Percentiles rank a stretch among this genome's conserved stretches.
phyloP scores from a whole-genome alignment of 306 rosid genomes.

The Biancaea sappan region DNA sequence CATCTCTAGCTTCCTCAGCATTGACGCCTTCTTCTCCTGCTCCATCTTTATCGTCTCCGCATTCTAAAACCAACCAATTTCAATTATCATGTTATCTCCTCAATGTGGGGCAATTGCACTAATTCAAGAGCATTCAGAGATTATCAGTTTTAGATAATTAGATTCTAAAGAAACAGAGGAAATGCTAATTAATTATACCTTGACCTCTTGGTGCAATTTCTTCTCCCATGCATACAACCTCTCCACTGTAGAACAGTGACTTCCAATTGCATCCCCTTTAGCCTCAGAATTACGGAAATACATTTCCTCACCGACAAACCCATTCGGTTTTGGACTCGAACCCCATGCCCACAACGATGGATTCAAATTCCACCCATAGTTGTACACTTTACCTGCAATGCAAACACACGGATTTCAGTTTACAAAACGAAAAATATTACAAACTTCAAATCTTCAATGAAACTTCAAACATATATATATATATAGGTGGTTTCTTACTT shows the following conservation, averaged over 20 bases:
- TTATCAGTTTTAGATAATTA: constrained; percentile 7
- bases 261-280: constrained; percentile 18
- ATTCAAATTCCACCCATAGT: constrained; percentile 70
- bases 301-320: constrained; percentile 41
- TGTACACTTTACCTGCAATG: constrained; percentile 53
- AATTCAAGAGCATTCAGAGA: constrained; percentile 20
- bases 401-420: neutral
- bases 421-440: too few relatives aligned
- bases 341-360: constrained; percentile 75
- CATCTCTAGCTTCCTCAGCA: constrained; percentile 83
- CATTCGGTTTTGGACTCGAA: constrained; percentile 60
- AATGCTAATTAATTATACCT: constrained; percentile 59
- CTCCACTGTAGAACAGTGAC: constrained; percentile 86
- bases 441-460: too few relatives aligned
- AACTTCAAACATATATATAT: too few relatives aligned
- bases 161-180: constrained; percentile 19
- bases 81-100: constrained; percentile 12
- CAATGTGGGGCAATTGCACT: neutral
- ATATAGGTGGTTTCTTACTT: constrained; percentile 55
- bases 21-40: constrained; percentile 71
- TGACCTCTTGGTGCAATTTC: constrained; percentile 83
- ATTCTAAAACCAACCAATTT: constrained; percentile 48
- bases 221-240: constrained; percentile 96
- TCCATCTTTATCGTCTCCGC: constrained; percentile 73
- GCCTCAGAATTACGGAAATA: neutral